phyloP scores from a whole-genome alignment of 306 rosid species.

The Crataegus laevigata region DNA sequence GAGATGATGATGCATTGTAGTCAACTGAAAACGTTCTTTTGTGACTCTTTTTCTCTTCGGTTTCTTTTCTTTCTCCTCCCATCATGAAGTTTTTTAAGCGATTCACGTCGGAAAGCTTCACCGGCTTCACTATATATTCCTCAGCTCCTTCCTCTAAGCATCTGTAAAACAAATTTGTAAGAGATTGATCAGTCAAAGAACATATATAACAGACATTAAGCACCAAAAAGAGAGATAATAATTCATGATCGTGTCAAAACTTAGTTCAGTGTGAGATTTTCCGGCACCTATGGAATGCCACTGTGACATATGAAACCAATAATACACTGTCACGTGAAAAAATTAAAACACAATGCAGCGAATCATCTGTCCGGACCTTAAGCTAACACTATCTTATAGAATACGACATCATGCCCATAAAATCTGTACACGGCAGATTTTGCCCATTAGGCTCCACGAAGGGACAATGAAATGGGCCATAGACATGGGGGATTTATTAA shows the following conservation, averaged over 20 bases:
- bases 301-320: too few relatives aligned
- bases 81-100: conserved; percentile 62
- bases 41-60: conserved; percentile 17
- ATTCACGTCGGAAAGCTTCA: conserved; percentile 72
- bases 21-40: conserved; percentile 35
- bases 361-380: too few relatives aligned
- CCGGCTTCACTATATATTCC: conserved; percentile 81
- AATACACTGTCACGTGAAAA: too few relatives aligned
- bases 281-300: too few relatives aligned
- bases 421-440: background rate
- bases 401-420: background rate
- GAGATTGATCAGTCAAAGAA: background rate
- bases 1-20: conserved; percentile 7
- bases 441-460: background rate
- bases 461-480: background rate
- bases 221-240: background rate
- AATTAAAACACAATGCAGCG: too few relatives aligned
- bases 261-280: background rate
- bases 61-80: conserved; percentile 50
- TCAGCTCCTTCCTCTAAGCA: conserved; percentile 99
- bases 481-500: background rate
- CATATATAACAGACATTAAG: background rate
- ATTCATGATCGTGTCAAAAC: background rate
- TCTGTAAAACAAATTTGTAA: conserved; percentile 24
- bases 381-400: background rate